These are phyloP conservation scores for Naganishia randhawae DNA, from an alignment of 768 basidiomycete genomes.

Conservation along the genomic window DNA sequence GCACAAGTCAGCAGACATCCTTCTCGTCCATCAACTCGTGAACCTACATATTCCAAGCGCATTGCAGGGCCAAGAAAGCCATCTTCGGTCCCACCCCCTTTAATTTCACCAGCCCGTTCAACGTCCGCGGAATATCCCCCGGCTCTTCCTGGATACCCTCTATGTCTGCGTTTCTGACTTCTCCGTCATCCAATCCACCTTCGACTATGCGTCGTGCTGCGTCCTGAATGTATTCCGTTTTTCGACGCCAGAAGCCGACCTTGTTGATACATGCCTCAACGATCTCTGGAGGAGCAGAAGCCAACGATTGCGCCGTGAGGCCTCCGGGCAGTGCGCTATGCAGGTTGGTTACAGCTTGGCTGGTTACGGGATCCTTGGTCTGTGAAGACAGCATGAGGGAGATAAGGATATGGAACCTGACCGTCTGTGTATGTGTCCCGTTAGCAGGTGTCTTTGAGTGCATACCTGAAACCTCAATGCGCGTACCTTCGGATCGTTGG, in stretches of 20 bases:
- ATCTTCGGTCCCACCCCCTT: slow-evolving; percentile 95
- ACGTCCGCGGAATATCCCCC: slow-evolving; percentile 79
- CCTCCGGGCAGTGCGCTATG: slow-evolving; percentile 60
- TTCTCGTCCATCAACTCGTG: not conserved
- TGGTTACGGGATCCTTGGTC: slow-evolving; percentile 86
- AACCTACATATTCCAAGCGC: slow-evolving; percentile 73
- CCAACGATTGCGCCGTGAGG: slow-evolving; percentile 68
- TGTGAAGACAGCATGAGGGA: slow-evolving; percentile 94
- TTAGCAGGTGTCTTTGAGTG: not conserved
- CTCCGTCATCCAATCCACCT: slow-evolving; percentile 54
- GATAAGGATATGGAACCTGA: slow-evolving; percentile 77
- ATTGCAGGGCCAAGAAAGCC: slow-evolving; percentile 79
- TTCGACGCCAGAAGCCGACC: slow-evolving; percentile 88
- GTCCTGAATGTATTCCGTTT: slow-evolving; percentile 69
- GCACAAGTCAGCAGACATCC: not conserved
- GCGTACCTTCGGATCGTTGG: slow-evolving; percentile 36
- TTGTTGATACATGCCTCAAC: slow-evolving; percentile 76
- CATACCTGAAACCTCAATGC: not conserved
- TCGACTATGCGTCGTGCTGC: slow-evolving; percentile 67
- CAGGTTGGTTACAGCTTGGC: slow-evolving; percentile 71
- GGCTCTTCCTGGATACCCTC: slow-evolving; percentile 42
- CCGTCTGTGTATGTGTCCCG: slow-evolving; percentile 57
- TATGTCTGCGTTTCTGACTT: slow-evolving; percentile 37
- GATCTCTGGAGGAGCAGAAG: slow-evolving; percentile 61
- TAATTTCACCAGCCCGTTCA: slow-evolving; percentile 79